phyloP scores from a whole-genome alignment of 2,329 filamentous ascomycete genomes.

The Parastagonospora nodorum region DNA sequence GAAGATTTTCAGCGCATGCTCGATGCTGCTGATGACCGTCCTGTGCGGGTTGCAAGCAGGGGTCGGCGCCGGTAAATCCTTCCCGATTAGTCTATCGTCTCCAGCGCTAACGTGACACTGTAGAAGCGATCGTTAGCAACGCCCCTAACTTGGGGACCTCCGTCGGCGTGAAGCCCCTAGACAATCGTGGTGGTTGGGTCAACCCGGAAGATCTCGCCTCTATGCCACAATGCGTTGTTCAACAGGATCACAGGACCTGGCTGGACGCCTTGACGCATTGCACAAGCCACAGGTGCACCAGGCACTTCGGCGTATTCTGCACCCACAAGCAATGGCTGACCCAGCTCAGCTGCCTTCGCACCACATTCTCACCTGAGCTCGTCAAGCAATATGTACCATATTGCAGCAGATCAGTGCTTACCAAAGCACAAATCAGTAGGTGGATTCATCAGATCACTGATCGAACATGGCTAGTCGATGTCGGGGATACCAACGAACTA shows the following conservation, averaged over 20 bases:
- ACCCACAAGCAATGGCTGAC: slow-evolving; percentile 42
- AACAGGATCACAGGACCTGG: slow-evolving; percentile 40
- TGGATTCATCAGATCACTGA: slow-evolving; percentile 35
- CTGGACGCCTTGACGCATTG: slow-evolving; percentile 39
- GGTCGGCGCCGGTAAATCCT: too few relatives aligned
- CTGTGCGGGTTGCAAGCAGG: too few relatives aligned
- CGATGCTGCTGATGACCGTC: too few relatives aligned
- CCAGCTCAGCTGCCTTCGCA: slow-evolving; percentile 39
- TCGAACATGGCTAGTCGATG: slow-evolving; percentile 41
- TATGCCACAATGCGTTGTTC: slow-evolving; percentile 45
- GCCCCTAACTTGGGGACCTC: too few relatives aligned
- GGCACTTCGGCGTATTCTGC: slow-evolving; percentile 39
- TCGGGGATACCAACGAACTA: slow-evolving; percentile 36
- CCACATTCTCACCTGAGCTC: slow-evolving; percentile 32
- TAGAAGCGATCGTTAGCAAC: too few relatives aligned
- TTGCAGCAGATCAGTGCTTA: slow-evolving; percentile 40
- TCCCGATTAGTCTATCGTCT: too few relatives aligned
- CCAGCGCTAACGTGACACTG: too few relatives aligned
- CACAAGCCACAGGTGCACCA: slow-evolving; percentile 34
- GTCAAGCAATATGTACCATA: slow-evolving; percentile 29
- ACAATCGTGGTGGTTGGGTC: slow-evolving; percentile 29
- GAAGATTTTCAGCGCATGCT: too few relatives aligned
- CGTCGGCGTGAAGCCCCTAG: too few relatives aligned
- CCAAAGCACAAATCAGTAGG: slow-evolving; percentile 38
- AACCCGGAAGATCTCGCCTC: slow-evolving; percentile 41